phyloP scores from a whole-genome alignment of 2,329 filamentous ascomycete genomes.

The Penicillium capsulatum region DNA sequence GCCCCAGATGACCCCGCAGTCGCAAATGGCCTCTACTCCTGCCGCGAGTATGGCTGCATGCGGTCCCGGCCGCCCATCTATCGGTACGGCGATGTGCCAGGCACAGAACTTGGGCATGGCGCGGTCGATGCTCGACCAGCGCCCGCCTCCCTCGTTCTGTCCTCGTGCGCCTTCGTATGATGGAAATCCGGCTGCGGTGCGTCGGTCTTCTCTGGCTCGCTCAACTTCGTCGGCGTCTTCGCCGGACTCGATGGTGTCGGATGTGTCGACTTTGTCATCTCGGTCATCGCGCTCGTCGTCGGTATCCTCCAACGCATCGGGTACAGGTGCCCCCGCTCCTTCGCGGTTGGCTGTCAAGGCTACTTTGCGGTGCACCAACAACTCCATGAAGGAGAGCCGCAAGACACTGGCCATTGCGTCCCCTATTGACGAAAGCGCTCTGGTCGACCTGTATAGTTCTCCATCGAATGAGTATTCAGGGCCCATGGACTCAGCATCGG shows the following conservation, averaged over 20 bases:
- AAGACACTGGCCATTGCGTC: constrained; percentile 36
- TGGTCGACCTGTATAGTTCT: constrained; percentile 34
- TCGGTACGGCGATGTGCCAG: constrained; percentile 57
- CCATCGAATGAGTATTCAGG: constrained; percentile 32
- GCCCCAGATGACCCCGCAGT: constrained; percentile 59
- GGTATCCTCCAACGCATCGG: constrained; percentile 42
- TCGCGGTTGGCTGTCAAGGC: constrained; percentile 39
- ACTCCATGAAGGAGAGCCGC: constrained; percentile 35
- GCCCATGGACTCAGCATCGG: constrained; percentile 24
- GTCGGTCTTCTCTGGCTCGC: constrained; percentile 48
- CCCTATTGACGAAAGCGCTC: constrained; percentile 36
- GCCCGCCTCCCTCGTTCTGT: constrained; percentile 37
- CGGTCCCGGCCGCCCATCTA: constrained; percentile 52
- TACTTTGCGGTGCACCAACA: constrained; percentile 39
- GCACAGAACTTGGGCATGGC: constrained; percentile 53
- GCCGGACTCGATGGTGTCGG: constrained; percentile 62
- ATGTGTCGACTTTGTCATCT: constrained; percentile 53
- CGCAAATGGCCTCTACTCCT: constrained; percentile 54
- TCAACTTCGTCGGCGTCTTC: constrained; percentile 52
- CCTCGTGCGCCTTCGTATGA: constrained; percentile 41
- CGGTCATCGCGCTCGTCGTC: constrained; percentile 51
- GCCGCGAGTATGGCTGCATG: constrained; percentile 54
- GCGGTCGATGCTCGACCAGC: constrained; percentile 54
- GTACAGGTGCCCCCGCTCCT: constrained; percentile 25
- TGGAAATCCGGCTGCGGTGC: constrained; percentile 47